Conservation (phyloP, 176 grass and related monocot species). For the Bromus sterilis region DNA sequence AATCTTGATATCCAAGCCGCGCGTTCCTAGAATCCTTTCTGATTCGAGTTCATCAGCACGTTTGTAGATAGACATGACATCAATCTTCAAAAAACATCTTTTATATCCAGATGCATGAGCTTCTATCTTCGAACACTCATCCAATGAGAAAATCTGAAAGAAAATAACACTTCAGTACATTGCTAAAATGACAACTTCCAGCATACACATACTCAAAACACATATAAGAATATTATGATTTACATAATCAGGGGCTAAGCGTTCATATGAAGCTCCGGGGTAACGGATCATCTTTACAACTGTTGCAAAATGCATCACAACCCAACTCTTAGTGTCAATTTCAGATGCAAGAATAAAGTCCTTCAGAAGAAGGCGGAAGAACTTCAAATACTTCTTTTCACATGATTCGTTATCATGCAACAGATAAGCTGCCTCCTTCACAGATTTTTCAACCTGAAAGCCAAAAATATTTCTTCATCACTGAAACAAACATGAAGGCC, state of each 20-base stretch:
- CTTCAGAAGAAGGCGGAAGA: not conserved
- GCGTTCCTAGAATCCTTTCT: not conserved
- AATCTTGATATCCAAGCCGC: not conserved
- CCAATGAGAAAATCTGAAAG: not conserved
- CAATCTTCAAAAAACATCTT: not conserved
- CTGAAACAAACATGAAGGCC: not conserved
- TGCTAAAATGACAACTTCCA: no score
- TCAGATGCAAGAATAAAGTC: not conserved
- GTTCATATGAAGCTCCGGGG: not conserved
- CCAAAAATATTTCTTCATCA: not conserved
- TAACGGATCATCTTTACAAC: not conserved
- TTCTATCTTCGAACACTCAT: not conserved
- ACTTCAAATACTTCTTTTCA: not conserved
- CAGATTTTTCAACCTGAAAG: not conserved
- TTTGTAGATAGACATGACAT: not conserved
- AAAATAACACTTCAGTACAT: no score
- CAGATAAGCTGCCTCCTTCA: not conserved
- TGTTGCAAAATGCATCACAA: not conserved
- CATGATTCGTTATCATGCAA: not conserved
- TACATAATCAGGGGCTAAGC: no score
- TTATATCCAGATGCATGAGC: not conserved
- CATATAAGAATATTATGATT: no score
- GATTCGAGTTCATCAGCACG: not conserved
- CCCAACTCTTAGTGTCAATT: not conserved
- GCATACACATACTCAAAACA: no score